Evolutionary conservation across 179 eudicot species (phyloP), one percentile per base, ranked within the genome.

Genomic region (Amaranthus tricolor): DNA sequence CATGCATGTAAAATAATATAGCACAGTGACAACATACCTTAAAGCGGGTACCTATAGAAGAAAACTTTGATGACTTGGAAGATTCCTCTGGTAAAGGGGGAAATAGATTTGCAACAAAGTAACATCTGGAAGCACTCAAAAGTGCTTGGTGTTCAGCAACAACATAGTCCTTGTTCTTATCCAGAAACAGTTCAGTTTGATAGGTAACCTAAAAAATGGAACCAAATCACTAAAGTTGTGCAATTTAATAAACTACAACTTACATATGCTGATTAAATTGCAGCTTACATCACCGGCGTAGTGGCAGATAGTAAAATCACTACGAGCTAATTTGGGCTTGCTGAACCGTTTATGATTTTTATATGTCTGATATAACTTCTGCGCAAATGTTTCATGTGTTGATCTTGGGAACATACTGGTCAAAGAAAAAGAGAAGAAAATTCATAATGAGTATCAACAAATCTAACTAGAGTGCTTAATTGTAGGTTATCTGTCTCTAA

Each of bases 361-460:
- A 76, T 90, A 94, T 59, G 96, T 92, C 82, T 89, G 97, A 81
- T 94, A 94, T 66, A 94, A 87, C 94, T 92, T 94, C 76, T 92
- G 93, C 58, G 97, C 88, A 90, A 94, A 94, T 48, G 97, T 94
- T 84, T 90, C 98, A 83, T 94, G 89, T 14, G 98, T 94, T 53
- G 98, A 94, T 80, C 98, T 93, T n/a, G 98, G 98, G 80, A 94
- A 92, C 98, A 94, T 94, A 80, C 98, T 94, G 82, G 85, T 49
- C 60, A 43, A 43, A 55, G 16, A 21, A 52, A 85, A 75, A 66
- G 51, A 10, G 73, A 10, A 76, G 53, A 11, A 62, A 11, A 57
- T 44, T 19, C 51, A 58, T 73, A n/a, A 58, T 58, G 54, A 57
- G 48, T 70, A 40, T 8, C 21, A 55, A 68, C 8, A n/a, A 47